phyloP scores from a whole-genome alignment of 805 yeast species.

The Ogataea pini region DNA sequence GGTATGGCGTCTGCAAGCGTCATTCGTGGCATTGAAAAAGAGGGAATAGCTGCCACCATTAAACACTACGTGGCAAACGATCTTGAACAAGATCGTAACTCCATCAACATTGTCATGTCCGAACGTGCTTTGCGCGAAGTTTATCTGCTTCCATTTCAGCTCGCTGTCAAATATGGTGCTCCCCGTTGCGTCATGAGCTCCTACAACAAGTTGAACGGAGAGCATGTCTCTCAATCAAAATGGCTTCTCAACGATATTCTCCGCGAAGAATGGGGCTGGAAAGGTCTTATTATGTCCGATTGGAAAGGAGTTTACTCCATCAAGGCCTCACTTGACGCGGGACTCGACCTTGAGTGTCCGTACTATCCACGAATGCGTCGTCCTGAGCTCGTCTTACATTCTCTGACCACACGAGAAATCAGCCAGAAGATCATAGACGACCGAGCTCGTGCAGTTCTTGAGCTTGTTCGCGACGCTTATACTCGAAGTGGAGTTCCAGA shows the following conservation, averaged over 20 bases:
- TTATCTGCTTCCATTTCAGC: slow-evolving; percentile 63
- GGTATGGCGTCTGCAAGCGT: slow-evolving; percentile 49
- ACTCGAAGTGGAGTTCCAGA: slow-evolving; percentile 42
- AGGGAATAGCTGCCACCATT: slow-evolving; percentile 54
- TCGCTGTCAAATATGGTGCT: slow-evolving; percentile 53
- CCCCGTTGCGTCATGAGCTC: slow-evolving; percentile 64
- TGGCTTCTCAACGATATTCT: slow-evolving; percentile 46
- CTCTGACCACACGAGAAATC: slow-evolving; percentile 45
- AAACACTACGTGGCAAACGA: slow-evolving; percentile 69
- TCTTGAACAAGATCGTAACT: slow-evolving; percentile 55
- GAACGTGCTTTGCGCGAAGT: slow-evolving; percentile 67
- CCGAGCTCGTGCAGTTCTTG: slow-evolving; percentile 48
- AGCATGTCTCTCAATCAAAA: slow-evolving; percentile 54
- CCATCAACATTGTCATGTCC: slow-evolving; percentile 50
- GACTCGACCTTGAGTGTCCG: slow-evolving; percentile 69
- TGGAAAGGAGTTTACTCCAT: slow-evolving; percentile 62
- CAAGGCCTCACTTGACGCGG: slow-evolving; percentile 50
- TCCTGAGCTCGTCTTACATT: slow-evolving; percentile 41
- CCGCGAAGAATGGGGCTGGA: slow-evolving; percentile 58
- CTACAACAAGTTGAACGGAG: slow-evolving; percentile 64
- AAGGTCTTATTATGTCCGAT: slow-evolving; percentile 62
- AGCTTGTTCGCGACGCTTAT: slow-evolving; percentile 46
- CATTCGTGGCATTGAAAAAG: slow-evolving; percentile 55
- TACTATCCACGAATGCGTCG: slow-evolving; percentile 55
- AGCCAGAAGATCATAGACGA: slow-evolving; percentile 45